Evolutionary conservation across 495 filamentous ascomycete genomes (phyloP), one percentile per base, ranked within the genome.

Genomic region (Cairneyella variabilis): DNA sequence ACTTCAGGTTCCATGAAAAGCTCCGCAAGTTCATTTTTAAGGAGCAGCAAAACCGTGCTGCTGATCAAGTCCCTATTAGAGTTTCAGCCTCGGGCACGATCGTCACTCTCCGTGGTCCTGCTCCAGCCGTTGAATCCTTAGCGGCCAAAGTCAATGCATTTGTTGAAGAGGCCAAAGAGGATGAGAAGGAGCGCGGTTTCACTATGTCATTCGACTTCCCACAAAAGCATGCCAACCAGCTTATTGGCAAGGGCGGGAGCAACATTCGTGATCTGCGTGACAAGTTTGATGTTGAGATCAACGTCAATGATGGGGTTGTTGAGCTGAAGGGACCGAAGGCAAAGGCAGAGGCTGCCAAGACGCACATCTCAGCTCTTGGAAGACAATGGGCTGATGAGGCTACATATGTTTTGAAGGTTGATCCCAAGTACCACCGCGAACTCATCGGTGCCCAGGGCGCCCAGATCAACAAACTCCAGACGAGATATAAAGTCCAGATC

Each of bases 251-350:
- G 66, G 82, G 83, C 34, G 93, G 93, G 21, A 91, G 91, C 71
- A 92, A 92, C 68, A 93, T 97, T 71, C 89, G 89, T 55, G 91
- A 95, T 64, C 76, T 96, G n/a, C 87, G 91, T 16, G 93, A 97
- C 27, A 90, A 93, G 65, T 95, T 95, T 60, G 95, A 97, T 65
- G 95, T 99, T 27, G 93, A 97, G 39, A 97, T 99, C 60, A 88
- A 95, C 64, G 82, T 97, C 28, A 88, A 95, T 39, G 77, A 84
- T 51, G 81, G 82, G 20, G 76, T 76, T 54, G 78, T 83, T n/a
- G 76, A 79, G 52, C 70, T 84, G 11, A 83, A 77, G 56, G 82
- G 81, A 34, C 77, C 80, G 26, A 76, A 77, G 61, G 76, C 77
- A 32, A 81, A 83, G 73, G 89, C 90, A 7, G 90, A 96, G 64